Conservation (phyloP, 441 rosid species). For the Arabidopsis lyrata region DNA sequence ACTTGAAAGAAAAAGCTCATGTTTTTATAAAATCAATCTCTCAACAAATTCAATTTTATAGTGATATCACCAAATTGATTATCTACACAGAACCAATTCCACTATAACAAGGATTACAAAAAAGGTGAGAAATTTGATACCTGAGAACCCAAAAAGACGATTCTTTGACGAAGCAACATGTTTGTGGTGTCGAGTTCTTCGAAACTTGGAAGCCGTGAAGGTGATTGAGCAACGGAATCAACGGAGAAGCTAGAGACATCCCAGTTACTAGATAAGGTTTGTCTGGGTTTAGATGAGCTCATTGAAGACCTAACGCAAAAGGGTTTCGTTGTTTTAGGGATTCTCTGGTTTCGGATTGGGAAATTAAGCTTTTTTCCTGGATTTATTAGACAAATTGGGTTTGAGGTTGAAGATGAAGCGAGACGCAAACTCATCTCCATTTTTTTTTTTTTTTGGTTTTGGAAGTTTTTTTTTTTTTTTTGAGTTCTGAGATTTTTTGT, state of each 20-base stretch:
- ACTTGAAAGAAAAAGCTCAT: neutral
- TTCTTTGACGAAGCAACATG: conserved; percentile 93
- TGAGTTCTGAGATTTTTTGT: conserved; percentile 1
- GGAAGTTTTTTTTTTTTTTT: conserved; percentile 1
- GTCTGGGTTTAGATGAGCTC: conserved; percentile 42
- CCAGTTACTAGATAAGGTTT: conserved; percentile 72
- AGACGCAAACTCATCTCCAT: conserved; percentile 47
- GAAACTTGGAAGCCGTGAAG: conserved; percentile 70
- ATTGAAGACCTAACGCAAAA: conserved; percentile 53
- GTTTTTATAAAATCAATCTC: neutral
- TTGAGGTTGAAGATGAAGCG: conserved; percentile 41
- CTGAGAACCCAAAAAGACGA: conserved; percentile 85
- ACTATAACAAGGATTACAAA: neutral
- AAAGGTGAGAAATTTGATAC: conserved; percentile 37
- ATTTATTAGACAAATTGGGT: conserved; percentile 16
- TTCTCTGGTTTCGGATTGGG: conserved; percentile 15
- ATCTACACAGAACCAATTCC: neutral
- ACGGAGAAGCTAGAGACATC: conserved; percentile 55
- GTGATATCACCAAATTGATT: neutral
- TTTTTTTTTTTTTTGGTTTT: neutral
- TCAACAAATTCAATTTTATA: neutral
- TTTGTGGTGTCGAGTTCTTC: conserved; percentile 88
- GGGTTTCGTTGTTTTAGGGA: conserved; percentile 42
- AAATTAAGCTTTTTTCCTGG: neutral
- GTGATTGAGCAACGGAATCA: conserved; percentile 48